Conservation (phyloP, 768 basidiomycete genomes). For the Termitomyces titanicus region DNA sequence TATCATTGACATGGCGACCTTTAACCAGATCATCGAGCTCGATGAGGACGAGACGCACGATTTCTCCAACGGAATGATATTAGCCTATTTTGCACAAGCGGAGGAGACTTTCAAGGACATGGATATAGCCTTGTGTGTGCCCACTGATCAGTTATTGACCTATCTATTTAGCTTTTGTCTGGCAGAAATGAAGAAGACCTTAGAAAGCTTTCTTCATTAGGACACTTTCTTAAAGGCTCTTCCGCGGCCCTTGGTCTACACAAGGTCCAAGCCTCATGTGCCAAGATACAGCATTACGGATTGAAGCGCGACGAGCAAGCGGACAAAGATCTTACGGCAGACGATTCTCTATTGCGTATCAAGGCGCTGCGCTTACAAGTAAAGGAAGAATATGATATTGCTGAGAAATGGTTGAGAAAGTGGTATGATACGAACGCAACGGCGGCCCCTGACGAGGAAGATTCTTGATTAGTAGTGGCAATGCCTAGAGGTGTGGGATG, state of each 20-base stretch:
- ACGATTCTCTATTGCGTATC: constrained; percentile 60
- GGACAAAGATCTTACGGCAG: constrained; percentile 33
- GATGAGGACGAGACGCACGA: constrained; percentile 69
- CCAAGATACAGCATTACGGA: constrained; percentile 88
- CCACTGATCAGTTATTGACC: background rate
- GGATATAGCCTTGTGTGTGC: constrained; percentile 73
- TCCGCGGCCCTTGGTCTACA: constrained; percentile 88
- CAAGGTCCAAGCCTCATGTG: constrained; percentile 82
- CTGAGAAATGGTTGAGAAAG: constrained; percentile 63
- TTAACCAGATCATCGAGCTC: constrained; percentile 86
- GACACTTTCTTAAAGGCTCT: constrained; percentile 97
- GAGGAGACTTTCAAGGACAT: constrained; percentile 72
- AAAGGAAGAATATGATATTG: constrained; percentile 64
- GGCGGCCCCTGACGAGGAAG: background rate
- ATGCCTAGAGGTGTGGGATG: background rate
- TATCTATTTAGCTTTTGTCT: constrained; percentile 1
- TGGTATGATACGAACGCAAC: constrained; percentile 28
- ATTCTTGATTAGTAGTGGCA: background rate
- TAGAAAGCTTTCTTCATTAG: constrained; percentile 61
- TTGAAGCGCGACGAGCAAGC: constrained; percentile 57
- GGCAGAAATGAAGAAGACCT: constrained; percentile 59
- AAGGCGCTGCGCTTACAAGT: constrained; percentile 50
- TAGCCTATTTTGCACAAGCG: constrained; percentile 81
- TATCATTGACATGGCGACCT: constrained; percentile 75
- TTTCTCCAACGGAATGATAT: constrained; percentile 78